phyloP scores from a whole-genome alignment of 2,329 filamentous ascomycete species.

The Alternaria brassicicola region DNA sequence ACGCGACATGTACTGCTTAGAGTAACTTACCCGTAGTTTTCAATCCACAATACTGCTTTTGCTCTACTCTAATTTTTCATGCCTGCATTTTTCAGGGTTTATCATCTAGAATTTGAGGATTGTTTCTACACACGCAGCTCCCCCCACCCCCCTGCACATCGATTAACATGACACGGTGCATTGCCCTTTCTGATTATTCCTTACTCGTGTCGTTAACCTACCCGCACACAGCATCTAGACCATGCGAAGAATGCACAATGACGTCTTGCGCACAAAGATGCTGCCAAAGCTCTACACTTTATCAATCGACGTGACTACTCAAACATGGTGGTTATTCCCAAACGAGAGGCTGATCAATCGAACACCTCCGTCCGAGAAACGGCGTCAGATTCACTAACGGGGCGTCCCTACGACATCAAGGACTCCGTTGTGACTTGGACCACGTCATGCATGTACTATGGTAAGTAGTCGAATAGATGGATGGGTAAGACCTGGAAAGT shows the following conservation, averaged over 20 bases:
- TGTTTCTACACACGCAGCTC: not conserved
- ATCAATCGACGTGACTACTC: not conserved
- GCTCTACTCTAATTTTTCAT: not conserved
- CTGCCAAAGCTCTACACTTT: not conserved
- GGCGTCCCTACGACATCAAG: not conserved
- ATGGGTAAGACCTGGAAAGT: too few relatives aligned
- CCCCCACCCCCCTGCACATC: not conserved
- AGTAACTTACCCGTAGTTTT: not conserved
- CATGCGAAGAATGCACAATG: not conserved
- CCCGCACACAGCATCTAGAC: not conserved
- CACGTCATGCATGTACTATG: not conserved
- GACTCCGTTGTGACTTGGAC: not conserved
- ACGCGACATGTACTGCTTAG: not conserved
- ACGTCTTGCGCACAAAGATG: not conserved
- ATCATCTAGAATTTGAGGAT: not conserved
- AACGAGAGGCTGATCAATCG: not conserved
- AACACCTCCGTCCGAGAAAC: not conserved
- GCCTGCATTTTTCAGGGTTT: not conserved
- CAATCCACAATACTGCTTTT: not conserved
- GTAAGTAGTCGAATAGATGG: too few relatives aligned
- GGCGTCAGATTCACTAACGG: too few relatives aligned
- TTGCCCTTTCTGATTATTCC: not conserved
- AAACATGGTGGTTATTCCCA: not conserved
- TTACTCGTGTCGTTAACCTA: not conserved
- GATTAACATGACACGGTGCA: not conserved